phyloP scores from a whole-genome alignment of 148 eudicot species.

The Silene uniflora region DNA sequence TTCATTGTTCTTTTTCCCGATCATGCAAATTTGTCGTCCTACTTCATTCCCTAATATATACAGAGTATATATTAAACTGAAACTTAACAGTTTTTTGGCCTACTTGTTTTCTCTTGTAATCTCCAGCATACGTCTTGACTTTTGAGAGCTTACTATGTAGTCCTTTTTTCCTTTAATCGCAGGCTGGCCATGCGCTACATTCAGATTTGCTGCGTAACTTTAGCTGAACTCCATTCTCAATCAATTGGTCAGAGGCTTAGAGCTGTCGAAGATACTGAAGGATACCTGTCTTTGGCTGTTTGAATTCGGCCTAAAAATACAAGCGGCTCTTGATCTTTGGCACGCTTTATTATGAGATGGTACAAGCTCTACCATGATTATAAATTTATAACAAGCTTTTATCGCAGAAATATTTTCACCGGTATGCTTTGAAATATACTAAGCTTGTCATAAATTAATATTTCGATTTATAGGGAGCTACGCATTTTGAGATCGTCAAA shows the following conservation, averaged over 20 bases:
- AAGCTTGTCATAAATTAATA: background rate
- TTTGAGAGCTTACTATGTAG: slow-evolving; percentile 6
- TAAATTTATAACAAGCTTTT: background rate
- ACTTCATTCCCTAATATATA: background rate
- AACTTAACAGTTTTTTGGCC: background rate
- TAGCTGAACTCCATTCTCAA: background rate
- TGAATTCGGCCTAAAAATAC: background rate
- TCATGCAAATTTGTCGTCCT: background rate
- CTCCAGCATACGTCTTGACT: background rate
- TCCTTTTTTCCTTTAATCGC: slow-evolving; percentile 3
- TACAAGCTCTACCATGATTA: background rate
- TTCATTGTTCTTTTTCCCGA: too few relatives aligned
- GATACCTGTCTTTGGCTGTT: background rate
- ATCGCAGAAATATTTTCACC: background rate
- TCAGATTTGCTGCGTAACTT: slow-evolving; percentile 59
- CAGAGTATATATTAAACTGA: background rate
- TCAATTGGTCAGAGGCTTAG: background rate
- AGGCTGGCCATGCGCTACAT: slow-evolving; percentile 94
- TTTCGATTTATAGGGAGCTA: background rate
- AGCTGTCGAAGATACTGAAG: background rate
- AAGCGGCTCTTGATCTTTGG: background rate
- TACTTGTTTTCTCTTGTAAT: background rate
- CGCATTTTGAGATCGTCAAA: background rate
- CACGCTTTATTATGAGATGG: background rate
- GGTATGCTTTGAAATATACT: background rate